Evolutionary conservation across 208 protist species (phyloP), one percentile per base, ranked within the genome.

Genomic region (Plasmodiophora brassicae): DNA sequence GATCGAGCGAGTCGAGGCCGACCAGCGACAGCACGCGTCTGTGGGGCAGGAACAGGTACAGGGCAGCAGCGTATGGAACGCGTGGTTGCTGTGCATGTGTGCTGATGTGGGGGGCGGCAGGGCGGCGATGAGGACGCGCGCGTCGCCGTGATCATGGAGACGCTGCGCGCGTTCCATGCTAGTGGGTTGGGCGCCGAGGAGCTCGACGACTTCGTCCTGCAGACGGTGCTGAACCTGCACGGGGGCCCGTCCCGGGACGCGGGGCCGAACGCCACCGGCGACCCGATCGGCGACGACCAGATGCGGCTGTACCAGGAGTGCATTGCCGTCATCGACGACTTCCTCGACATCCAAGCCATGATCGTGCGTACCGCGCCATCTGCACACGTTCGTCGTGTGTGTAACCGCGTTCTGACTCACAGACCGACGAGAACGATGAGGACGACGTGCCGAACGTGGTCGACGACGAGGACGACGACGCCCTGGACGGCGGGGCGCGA

Each of bases 281-380:
- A 78, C 41, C 65, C 32, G 10, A 5, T 78, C n/a, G 65, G 65
- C n/a, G n/a, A 78, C n/a, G 65, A 78, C 10, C 65, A 78, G 65
- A 78, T 78, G 65, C 65, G n/a, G n/a, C n/a, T 78, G 65, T 78
- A 78, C 41, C 65, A 78, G n/a, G 65, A 78, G 5, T 78, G 65
- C n/a, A 78, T 78, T 78, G 65, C 65, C n/a, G 65, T 32, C 5
- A 78, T 78, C n/a, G 65, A 78, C n/a, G 65, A 78, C 41, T 78
- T 78, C n/a, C n/a, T 78, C n/a, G 65, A 78, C n/a, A n/a, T n/a
- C n/a, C n/a, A n/a, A n/a, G n/a, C n/a, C n/a, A n/a, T n/a, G n/a
- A n/a, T n/a, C n/a, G n/a, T n/a, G n/a, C n/a, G n/a, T n/a, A n/a
- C n/a, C n/a, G n/a, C n/a, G n/a, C n/a, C n/a, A n/a, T n/a, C n/a